Evolutionary conservation across 305 asterid genomes (phyloP), one percentile per base, ranked within the genome.

Genomic region (Solanum aculeatissimum): DNA sequence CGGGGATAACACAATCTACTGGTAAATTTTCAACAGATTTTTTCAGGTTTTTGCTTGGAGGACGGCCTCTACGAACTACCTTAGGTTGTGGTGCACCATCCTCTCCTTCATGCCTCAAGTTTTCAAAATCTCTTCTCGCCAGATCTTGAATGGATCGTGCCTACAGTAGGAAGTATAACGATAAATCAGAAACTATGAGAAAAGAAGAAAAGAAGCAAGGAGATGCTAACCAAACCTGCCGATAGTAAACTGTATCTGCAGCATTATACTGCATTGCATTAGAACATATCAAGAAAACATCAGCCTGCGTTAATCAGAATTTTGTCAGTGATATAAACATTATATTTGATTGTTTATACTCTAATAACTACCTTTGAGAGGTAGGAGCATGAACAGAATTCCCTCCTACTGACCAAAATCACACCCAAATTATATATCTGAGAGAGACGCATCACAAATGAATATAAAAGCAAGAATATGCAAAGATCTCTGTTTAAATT

Each of bases 201-300:
- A 83, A 54, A 65, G 74, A 29, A 58, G 65, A 84, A 83, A 83
- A 21, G 81, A 69, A 68, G 53, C 40, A 60, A 72, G 12, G 49
- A 29, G 87, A 85, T 80, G 84, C 49, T 84, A n/a, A 57, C 80
- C 14, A 78, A 65, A 96, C 99, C 98, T 97, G 99, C 82, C 99
- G 98, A 85, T 86, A 87, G 91, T 93, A 97, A 86, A 97, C 92
- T 10, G 98, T 97, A 85, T 97, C 97, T 53, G 95, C 85, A 79
- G 97, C 90, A 88, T 97, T 97, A 86, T 97, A 97, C 90, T 92
- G 91, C 99, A 97, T 97, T 74, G 99, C 99, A 91, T 97, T 97
- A 80, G 99, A 89, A 86, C 99, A 93, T 88, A 97, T 93, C 93
- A 97, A 89, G 87, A 84, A 77, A 86, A 97, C 94, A 90, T 96